Conservation (phyloP, 2,329 filamentous ascomycete genomes). For the Cladosporium colombiae region DNA sequence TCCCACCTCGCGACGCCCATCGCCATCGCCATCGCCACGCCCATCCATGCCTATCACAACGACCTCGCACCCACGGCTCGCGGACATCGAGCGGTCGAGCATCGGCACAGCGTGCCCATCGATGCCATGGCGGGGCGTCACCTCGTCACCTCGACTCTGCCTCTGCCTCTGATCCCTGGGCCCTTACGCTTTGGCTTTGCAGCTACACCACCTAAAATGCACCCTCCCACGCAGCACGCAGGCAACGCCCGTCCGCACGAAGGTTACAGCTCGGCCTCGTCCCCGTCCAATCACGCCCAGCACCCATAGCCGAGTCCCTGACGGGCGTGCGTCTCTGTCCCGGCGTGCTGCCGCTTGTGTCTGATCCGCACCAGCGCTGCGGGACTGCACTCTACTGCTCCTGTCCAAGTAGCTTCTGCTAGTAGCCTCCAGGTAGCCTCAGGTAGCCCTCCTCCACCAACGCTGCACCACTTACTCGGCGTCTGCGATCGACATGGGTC, state of each 20-base stretch:
- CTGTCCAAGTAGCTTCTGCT: neutral
- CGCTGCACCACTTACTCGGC: neutral
- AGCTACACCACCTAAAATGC: neutral
- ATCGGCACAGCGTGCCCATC: neutral
- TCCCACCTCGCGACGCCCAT: neutral
- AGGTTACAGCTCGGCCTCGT: slow-evolving; percentile 6
- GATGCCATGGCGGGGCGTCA: slow-evolving; percentile 2
- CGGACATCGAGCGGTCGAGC: slow-evolving; percentile 11
- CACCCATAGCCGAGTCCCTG: slow-evolving; percentile 4
- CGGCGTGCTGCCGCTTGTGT: slow-evolving; percentile 11
- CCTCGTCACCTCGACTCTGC: neutral
- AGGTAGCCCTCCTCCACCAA: neutral
- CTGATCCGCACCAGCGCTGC: slow-evolving; percentile 15
- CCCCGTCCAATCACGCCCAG: neutral
- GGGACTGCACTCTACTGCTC: slow-evolving; percentile 10
- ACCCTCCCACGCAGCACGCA: slow-evolving; percentile 3
- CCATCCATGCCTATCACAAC: neutral
- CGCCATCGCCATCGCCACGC: neutral
- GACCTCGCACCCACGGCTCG: neutral
- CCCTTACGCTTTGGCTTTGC: slow-evolving; percentile 8
- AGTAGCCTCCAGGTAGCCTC: neutral
- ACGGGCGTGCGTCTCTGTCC: neutral
- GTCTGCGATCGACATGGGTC: slow-evolving; percentile 11
- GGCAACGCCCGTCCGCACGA: neutral
- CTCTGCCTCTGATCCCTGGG: slow-evolving; percentile 1